Percentiles rank a stretch among this genome's conserved stretches.
phyloP scores from a whole-genome alignment of 2,329 filamentous ascomycete genomes.

The Diaporthe sp. region DNA sequence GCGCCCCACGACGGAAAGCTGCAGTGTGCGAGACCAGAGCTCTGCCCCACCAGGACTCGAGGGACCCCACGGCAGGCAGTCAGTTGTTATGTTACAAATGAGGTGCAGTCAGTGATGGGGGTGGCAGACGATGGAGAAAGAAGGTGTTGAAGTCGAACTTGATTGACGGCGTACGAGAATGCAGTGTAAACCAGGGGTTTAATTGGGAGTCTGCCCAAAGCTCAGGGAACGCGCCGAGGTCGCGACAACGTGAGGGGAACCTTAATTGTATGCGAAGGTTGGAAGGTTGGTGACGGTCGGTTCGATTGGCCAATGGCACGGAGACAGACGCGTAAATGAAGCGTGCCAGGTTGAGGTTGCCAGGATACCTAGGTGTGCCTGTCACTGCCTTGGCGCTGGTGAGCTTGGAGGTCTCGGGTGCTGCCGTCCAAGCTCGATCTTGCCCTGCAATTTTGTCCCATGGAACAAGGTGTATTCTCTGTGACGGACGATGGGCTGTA shows the following conservation, averaged over 20 bases:
- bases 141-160: background rate
- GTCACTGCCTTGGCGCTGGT: no score
- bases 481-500: no score
- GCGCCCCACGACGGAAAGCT: background rate
- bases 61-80: background rate
- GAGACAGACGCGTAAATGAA: background rate
- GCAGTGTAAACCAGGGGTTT: background rate
- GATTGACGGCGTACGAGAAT: background rate
- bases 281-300: background rate
- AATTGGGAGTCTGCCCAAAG: background rate
- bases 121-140: background rate
- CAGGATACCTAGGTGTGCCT: background rate
- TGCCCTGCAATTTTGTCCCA: background rate
- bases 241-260: background rate
- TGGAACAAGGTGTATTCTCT: no score
- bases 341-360: background rate
- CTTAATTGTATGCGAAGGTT: no score
- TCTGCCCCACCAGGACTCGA: background rate
- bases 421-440: constrained; percentile 4
- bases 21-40: background rate
- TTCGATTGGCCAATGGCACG: constrained; percentile 13
- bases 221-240: background rate
- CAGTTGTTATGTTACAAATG: background rate
- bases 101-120: background rate
- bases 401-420: constrained; percentile 13